Conservation (phyloP, 352 stramenopile genomes). For the Globisporangium paddicum region DNA sequence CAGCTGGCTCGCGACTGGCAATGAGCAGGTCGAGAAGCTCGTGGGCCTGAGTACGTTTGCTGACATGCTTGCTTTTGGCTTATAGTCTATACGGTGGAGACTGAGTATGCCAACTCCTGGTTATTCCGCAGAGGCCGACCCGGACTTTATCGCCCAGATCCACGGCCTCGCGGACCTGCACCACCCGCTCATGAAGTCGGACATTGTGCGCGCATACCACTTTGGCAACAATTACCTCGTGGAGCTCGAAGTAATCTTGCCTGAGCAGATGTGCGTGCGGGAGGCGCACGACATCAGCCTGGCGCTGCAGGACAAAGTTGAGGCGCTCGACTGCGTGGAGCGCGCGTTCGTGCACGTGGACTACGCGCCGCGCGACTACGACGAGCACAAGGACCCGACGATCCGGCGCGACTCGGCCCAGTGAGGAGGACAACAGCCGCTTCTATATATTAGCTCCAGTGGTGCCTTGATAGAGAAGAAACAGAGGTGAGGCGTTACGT, state of each 20-base stretch:
- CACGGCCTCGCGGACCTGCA: constrained; percentile 83
- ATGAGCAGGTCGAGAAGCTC: constrained; percentile 93
- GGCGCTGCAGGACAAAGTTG: constrained; percentile 95
- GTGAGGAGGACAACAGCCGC: no score
- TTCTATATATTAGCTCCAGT: no score
- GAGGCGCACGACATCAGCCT: constrained; percentile 96
- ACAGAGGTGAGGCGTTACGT: no score
- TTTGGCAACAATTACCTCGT: constrained; percentile 96
- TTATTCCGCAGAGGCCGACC: constrained; percentile 64
- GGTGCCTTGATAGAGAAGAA: no score
- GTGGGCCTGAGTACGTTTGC: constrained; percentile 75
- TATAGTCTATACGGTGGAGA: not conserved
- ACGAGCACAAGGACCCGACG: constrained; percentile 88
- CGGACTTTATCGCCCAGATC: constrained; percentile 94
- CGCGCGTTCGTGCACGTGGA: constrained; percentile 98
- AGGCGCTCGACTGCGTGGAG: constrained; percentile 94
- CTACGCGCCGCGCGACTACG: constrained; percentile 89
- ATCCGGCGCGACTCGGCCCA: constrained; percentile 31
- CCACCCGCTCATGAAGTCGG: constrained; percentile 87
- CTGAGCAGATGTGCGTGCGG: constrained; percentile 88
- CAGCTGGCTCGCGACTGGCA: constrained; percentile 93
- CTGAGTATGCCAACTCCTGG: no score
- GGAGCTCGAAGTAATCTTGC: constrained; percentile 81
- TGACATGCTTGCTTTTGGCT: not conserved
- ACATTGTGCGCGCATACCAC: constrained; percentile 94